Conservation (phyloP, 106 monocot species). For the Acanthochlamys bracteata region DNA sequence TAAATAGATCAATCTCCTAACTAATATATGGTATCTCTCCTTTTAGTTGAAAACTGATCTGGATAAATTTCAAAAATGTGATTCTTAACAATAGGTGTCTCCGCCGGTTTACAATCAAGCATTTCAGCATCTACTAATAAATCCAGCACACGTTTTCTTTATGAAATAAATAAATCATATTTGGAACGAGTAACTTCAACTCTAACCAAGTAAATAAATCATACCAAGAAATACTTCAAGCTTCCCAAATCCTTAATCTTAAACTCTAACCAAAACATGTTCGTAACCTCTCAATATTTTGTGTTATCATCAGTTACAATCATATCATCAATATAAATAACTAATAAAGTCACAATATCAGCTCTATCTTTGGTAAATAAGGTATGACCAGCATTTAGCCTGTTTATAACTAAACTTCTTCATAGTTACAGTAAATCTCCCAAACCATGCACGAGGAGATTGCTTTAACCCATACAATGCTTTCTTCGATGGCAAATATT, state of each 20-base stretch:
- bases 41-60: not conserved
- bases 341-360: not conserved
- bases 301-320: not conserved
- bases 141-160: conserved; percentile 4
- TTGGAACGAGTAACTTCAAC: conserved; percentile 5
- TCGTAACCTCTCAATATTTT: not conserved
- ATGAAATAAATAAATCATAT: not conserved
- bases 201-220: too few relatives aligned
- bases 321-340: conserved; percentile 21
- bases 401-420: too few relatives aligned
- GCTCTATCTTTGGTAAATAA: not conserved
- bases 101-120: not conserved
- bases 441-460: conserved; percentile 18
- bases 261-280: not conserved
- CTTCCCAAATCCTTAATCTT: not conserved
- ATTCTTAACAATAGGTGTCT: not conserved
- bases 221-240: not conserved
- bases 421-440: not conserved
- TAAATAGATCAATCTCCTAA: too few relatives aligned
- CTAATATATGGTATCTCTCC: not conserved
- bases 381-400: conserved; percentile 1
- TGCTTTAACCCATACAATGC: conserved; percentile 27
- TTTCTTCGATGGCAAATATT: conserved; percentile 13
- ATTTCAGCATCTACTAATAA: not conserved
- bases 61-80: not conserved